Percentiles rank a stretch among this genome's conserved stretches.
phyloP scores from a whole-genome alignment of 805 yeast species.

The Blastobotrys terrestris region DNA sequence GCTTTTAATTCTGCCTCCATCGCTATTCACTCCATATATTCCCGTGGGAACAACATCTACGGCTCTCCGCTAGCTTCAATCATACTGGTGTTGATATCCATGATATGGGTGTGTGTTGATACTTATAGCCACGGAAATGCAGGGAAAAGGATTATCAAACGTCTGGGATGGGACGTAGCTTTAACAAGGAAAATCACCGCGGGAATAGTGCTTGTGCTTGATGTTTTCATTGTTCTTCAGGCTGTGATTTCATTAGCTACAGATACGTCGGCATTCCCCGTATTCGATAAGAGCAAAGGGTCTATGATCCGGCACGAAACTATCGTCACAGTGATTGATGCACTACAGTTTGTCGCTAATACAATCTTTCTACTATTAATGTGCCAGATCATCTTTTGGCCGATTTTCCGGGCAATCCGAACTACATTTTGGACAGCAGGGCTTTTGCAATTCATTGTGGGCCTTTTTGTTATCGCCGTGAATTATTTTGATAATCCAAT shows the following conservation, averaged over 20 bases:
- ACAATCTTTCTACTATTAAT: constrained; percentile 4
- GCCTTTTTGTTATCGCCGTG: constrained; percentile 7
- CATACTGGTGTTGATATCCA: neutral
- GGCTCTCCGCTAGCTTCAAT: neutral
- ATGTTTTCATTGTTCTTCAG: neutral
- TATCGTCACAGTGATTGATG: constrained; percentile 3
- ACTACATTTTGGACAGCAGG: constrained; percentile 1
- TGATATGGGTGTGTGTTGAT: neutral
- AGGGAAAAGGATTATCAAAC: neutral
- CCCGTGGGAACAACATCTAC: neutral
- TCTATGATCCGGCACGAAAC: neutral
- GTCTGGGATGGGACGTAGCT: neutral
- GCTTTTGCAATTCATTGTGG: constrained; percentile 3
- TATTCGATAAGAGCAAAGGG: neutral
- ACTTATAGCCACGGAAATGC: neutral
- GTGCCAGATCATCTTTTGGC: constrained; percentile 8
- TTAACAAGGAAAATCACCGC: neutral
- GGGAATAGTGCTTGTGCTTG: neutral
- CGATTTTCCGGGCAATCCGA: constrained; percentile 1
- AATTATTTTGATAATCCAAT: neutral
- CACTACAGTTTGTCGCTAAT: neutral
- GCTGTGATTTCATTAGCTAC: neutral
- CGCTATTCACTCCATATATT: neutral
- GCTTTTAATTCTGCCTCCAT: neutral
- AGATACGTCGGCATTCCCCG: neutral